phyloP scores from a whole-genome alignment of 495 filamentous ascomycete genomes.

The Penicillium soppii region DNA sequence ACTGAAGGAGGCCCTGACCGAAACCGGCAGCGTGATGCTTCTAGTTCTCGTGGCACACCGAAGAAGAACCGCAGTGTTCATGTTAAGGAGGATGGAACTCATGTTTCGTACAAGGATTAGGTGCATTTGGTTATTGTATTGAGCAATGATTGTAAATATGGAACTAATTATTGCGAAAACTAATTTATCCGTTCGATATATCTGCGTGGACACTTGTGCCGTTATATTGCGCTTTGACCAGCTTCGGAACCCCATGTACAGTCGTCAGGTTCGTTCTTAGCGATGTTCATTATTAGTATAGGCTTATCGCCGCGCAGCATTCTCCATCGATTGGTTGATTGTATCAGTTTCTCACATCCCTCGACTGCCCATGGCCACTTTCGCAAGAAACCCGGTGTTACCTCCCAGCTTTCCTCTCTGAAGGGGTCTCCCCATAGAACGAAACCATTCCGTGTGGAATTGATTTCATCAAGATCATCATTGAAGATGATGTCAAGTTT shows the following conservation, averaged over 20 bases:
- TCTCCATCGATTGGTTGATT: constrained; percentile 13
- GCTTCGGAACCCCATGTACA: no score
- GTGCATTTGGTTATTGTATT: not conserved
- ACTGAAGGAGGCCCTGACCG: constrained; percentile 50
- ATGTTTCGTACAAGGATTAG: constrained; percentile 23
- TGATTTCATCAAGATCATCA: constrained; percentile 5
- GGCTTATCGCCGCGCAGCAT: constrained; percentile 5
- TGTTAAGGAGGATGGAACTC: constrained; percentile 30
- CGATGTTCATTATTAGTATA: no score
- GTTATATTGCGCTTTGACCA: not conserved
- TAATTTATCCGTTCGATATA: not conserved
- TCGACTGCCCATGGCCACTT: constrained; percentile 10
- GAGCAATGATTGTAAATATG: not conserved
- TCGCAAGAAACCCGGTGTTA: constrained; percentile 9
- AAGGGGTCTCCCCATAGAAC: constrained; percentile 13
- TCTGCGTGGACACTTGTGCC: no score
- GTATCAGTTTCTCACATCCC: constrained; percentile 9
- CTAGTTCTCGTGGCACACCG: constrained; percentile 48
- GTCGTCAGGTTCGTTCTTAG: no score
- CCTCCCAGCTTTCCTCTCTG: constrained; percentile 6
- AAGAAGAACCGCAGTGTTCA: constrained; percentile 43
- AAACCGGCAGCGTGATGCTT: constrained; percentile 35
- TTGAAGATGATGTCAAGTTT: not conserved
- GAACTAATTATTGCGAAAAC: not conserved
- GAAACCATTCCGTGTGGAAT: not conserved